phyloP scores from a whole-genome alignment of 345 rosid species.

The Brassica rapa region DNA sequence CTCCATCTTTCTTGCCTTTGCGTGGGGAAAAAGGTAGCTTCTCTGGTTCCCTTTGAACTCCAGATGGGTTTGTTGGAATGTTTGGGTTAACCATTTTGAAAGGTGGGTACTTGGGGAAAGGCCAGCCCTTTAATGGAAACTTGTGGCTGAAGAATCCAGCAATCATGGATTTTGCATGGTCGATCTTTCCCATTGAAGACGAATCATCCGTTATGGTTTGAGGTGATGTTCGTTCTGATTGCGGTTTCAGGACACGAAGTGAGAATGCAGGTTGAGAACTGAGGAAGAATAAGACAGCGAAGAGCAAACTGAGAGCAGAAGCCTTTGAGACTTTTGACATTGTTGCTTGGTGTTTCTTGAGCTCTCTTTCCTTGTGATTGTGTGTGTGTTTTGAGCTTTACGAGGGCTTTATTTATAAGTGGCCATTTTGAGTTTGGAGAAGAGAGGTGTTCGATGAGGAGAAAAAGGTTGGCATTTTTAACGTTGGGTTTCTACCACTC shows the following conservation, averaged over 20 bases:
- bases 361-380: constrained; percentile 24
- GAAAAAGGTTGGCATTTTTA: background rate
- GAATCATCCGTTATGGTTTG: constrained; percentile 10
- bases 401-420: constrained; percentile 14
- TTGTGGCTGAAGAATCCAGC: constrained; percentile 37
- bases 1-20: constrained; percentile 28
- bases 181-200: constrained; percentile 18
- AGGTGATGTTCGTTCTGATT: background rate
- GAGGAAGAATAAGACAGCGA: constrained; percentile 25
- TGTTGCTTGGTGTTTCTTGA: constrained; percentile 14
- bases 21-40: constrained; percentile 40
- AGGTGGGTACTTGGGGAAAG: constrained; percentile 41
- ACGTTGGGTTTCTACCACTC: constrained; percentile 40
- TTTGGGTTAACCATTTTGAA: constrained; percentile 37
- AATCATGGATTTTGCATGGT: constrained; percentile 28
- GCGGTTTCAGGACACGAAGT: constrained; percentile 17
- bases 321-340: constrained; percentile 36
- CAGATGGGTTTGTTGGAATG: constrained; percentile 31
- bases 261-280: constrained; percentile 28
- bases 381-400: background rate
- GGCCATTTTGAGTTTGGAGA: constrained; percentile 1
- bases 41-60: constrained; percentile 24
- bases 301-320: constrained; percentile 30
- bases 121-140: constrained; percentile 38
- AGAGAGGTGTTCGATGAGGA: constrained; percentile 6